phyloP scores from a whole-genome alignment of 1,139 yeast genomes.

The Geotrichum phurueaensis region DNA sequence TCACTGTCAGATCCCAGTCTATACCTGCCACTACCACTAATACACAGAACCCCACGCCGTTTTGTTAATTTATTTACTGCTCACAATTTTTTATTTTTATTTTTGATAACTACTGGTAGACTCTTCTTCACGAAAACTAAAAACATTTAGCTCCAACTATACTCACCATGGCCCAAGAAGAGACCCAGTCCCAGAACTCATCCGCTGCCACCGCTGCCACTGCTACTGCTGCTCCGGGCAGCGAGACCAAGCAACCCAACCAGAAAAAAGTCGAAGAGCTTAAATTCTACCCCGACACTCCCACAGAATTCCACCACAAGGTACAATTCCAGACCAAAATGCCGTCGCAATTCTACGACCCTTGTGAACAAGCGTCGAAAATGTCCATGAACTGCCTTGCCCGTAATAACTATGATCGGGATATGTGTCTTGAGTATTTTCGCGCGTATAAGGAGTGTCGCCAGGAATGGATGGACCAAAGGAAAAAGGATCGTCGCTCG shows the following conservation, averaged over 20 bases:
- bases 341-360: conserved; percentile 83
- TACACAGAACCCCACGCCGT: too few relatives aligned
- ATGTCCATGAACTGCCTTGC: conserved; percentile 82
- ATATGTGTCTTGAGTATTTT: conserved; percentile 76
- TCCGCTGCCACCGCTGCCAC: neutral
- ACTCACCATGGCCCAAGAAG: neutral
- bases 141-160: too few relatives aligned
- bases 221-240: neutral
- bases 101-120: neutral
- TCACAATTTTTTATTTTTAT: too few relatives aligned
- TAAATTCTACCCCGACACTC: conserved; percentile 78
- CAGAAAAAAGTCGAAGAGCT: conserved; percentile 16
- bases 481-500: conserved; percentile 18
- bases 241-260: neutral
- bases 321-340: conserved; percentile 59
- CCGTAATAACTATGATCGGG: conserved; percentile 65
- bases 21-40: too few relatives aligned
- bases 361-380: conserved; percentile 83
- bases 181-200: neutral
- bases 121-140: neutral
- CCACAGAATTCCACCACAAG: conserved; percentile 56
- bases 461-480: conserved; percentile 53
- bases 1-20: too few relatives aligned
- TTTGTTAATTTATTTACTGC: too few relatives aligned
- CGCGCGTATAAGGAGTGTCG: conserved; percentile 91